Percentiles rank a stretch among this genome's conserved stretches.
These are phyloP conservation scores for Aspergillus eucalypticola DNA, from an alignment of 2,329 filamentous ascomycete genomes.

Conservation along the genomic window DNA sequence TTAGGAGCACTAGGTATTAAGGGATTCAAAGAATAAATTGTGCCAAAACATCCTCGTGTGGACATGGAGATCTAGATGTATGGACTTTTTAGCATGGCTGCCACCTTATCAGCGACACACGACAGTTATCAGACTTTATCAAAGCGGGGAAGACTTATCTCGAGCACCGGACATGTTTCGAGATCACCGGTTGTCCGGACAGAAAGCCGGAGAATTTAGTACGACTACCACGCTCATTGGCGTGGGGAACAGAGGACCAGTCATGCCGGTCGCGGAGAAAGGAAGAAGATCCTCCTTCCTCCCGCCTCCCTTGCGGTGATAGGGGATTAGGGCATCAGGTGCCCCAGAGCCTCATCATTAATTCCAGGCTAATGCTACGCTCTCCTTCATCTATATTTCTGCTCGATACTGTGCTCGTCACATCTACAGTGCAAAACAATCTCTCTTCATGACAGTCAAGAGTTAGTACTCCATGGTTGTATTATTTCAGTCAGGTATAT, in stretches of 20 bases:
- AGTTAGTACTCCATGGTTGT: no score
- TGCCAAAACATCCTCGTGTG: neutral
- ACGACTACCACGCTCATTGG: neutral
- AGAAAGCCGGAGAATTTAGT: neutral
- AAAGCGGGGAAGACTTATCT: neutral
- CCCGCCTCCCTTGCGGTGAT: neutral
- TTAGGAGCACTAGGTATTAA: neutral
- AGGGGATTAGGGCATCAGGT: neutral
- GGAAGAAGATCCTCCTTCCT: neutral
- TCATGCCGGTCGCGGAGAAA: no score
- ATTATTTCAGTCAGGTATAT: no score
- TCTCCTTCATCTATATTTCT: no score
- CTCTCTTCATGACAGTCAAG: no score
- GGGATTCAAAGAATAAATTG: neutral
- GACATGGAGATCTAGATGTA: neutral
- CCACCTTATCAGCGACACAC: neutral
- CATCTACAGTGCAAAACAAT: no score
- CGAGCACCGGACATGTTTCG: neutral
- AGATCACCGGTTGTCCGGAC: constrained; percentile 7
- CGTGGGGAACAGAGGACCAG: neutral
- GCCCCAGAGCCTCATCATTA: no score
- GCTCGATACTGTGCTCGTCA: no score
- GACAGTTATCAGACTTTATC: neutral
- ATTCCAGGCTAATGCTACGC: no score
- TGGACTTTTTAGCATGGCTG: neutral